Conservation (phyloP, 768 basidiomycete species). For the Lentinula boryana region DNA sequence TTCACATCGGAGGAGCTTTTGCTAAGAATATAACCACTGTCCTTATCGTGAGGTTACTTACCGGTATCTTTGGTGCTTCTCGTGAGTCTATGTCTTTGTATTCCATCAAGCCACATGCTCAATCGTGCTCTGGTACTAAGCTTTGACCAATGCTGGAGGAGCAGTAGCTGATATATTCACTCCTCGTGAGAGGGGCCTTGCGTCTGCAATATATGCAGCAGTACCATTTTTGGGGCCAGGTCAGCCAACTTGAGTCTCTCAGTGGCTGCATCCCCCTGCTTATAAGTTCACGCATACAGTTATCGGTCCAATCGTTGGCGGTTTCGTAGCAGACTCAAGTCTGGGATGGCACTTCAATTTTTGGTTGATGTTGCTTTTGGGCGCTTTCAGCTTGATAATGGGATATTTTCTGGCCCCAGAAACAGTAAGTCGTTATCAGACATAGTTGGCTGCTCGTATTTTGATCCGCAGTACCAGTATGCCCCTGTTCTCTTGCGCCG, state of each 20-base stretch:
- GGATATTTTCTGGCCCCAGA: constrained; percentile 31
- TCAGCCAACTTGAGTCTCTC: constrained; percentile 14
- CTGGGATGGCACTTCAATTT: constrained; percentile 61
- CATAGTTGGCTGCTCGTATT: neutral
- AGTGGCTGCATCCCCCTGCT: neutral
- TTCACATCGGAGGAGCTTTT: constrained; percentile 50
- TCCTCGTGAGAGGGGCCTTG: constrained; percentile 52
- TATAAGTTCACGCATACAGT: constrained; percentile 25
- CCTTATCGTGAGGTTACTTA: constrained; percentile 46
- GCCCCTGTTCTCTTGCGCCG: constrained; percentile 54
- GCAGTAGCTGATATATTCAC: constrained; percentile 55
- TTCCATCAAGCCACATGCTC: neutral
- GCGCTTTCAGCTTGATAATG: constrained; percentile 35
- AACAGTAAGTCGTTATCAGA: neutral
- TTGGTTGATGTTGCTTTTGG: constrained; percentile 58
- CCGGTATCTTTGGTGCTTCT: constrained; percentile 53
- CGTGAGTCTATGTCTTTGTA: constrained; percentile 27
- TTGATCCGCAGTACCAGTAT: constrained; percentile 29
- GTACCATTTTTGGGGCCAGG: constrained; percentile 56
- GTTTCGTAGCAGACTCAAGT: constrained; percentile 44
- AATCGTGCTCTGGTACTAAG: constrained; percentile 19
- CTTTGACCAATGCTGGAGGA: constrained; percentile 54
- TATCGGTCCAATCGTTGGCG: constrained; percentile 63
- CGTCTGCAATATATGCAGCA: constrained; percentile 52
- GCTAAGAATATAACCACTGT: constrained; percentile 42